These are phyloP conservation scores for Trichocladium uniseriatum DNA, from an alignment of 495 filamentous ascomycete species.

Conservation along the genomic window DNA sequence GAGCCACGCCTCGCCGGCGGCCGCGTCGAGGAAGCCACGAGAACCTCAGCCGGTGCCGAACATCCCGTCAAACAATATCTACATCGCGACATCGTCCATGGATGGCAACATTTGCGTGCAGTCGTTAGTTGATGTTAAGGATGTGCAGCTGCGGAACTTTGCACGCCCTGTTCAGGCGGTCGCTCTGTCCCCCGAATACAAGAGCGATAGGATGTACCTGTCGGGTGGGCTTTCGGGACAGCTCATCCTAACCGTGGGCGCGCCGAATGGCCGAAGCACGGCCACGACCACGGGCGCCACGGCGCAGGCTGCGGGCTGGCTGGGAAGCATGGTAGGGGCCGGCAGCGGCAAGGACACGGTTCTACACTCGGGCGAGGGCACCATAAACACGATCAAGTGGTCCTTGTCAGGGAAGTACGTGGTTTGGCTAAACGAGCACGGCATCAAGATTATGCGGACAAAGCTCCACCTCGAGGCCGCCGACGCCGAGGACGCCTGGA, in stretches of 20 bases:
- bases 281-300: conserved; percentile 73
- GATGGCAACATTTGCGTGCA: conserved; percentile 90
- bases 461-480: conserved; percentile 70
- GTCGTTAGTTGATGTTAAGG: conserved; percentile 61
- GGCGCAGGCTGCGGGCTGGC: conserved; percentile 78
- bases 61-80: conserved; percentile 74
- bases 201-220: conserved; percentile 72
- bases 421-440: conserved; percentile 90
- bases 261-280: conserved; percentile 63
- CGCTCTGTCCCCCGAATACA: conserved; percentile 86
- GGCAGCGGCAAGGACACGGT: conserved; percentile 78
- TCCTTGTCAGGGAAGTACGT: conserved; percentile 84
- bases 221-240: conserved; percentile 87
- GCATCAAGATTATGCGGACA: conserved; percentile 93
- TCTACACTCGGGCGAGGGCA: conserved; percentile 85
- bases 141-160: conserved; percentile 87
- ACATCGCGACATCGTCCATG: conserved; percentile 87
- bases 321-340: conserved; percentile 71
- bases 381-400: conserved; percentile 86
- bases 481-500: conserved; percentile 81
- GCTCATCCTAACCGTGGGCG: conserved; percentile 79
- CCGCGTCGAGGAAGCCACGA: conserved; percentile 39
- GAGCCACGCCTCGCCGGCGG: conserved; percentile 42
- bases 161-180: conserved; percentile 84
- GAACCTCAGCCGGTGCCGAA: conserved; percentile 47